Base-by-base conservation (phyloP, 768 basidiomycete species). In the Tephrocybe sp. region DNA sequence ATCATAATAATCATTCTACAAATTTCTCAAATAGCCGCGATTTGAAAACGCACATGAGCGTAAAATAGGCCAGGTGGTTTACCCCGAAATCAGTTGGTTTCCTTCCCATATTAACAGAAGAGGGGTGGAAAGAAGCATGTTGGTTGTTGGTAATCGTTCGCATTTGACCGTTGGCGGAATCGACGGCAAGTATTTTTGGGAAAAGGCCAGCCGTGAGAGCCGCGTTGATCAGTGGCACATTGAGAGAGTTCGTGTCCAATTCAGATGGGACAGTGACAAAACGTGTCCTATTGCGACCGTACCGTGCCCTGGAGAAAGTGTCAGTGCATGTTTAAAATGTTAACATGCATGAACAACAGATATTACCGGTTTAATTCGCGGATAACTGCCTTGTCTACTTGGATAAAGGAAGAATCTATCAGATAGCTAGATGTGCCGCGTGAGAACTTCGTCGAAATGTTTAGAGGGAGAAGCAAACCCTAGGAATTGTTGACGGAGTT, bases 401-500 rank as follows among this genome's bases (percentile, higher is more conserved):
- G 75, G 48, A 98, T 84, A 63, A 98, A 93, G 0, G 80, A 78
- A 4, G 93, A 90, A 64, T 98, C 96, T 11, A 96, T 80, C 39
- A 98, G 70, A 68, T 96, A 94, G 16, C 89, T 91, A 43, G 36
- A 45, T 12, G 35, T 23, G 11, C 23, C 9, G 43, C 38, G 14
- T 56, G 43, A 38, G 43, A n/a, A 43, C 14, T 30, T 42, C 47
- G 58, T 35, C 42, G 56, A 39, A 9, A 20, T 19, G 20, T 52
- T 49, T 36, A 1, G 14, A 32, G 26, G 26, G 12, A n/a, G 16
- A 17, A 45, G 32, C 34, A 38, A 23, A 89, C 77, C 85, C 83
- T 48, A 92, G 71, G 55, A 92, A 82, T 64, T 99, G 96, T 62
- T 94, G 92, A 23, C 95, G 84, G 32, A 98, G 77, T 62, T 98